Evolutionary conservation across 768 basidiomycete species (phyloP).

Genomic region (Leccinum incarnatum): DNA sequence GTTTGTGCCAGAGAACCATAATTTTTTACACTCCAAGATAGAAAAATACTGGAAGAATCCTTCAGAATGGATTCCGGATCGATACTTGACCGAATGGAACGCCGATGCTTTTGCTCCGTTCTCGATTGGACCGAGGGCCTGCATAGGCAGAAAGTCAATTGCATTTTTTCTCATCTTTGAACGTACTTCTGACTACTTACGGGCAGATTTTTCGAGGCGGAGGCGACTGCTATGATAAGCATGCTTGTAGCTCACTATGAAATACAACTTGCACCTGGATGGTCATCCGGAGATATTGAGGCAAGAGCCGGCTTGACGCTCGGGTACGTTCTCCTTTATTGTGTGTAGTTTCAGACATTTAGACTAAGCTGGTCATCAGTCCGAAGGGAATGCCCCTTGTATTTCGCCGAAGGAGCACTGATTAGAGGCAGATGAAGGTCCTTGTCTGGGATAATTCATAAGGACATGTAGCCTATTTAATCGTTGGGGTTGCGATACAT

Average conservation of each 20-base stretch:
- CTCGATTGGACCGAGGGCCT: background rate
- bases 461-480: no score
- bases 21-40: background rate
- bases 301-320: no score
- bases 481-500: no score
- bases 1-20: background rate
- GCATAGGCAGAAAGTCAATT: background rate
- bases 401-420: background rate
- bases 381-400: background rate
- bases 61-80: background rate
- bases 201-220: background rate
- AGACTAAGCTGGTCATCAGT: background rate
- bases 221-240: background rate
- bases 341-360: background rate
- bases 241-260: background rate
- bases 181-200: background rate
- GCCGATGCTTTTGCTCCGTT: background rate
- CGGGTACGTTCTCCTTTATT: background rate
- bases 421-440: background rate
- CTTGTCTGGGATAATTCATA: background rate
- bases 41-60: background rate
- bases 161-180: background rate
- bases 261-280: background rate
- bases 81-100: background rate
- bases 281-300: no score